Conservation (phyloP, 192 early-diverging fungal species). For the Phlyctochytrium planicorne region DNA sequence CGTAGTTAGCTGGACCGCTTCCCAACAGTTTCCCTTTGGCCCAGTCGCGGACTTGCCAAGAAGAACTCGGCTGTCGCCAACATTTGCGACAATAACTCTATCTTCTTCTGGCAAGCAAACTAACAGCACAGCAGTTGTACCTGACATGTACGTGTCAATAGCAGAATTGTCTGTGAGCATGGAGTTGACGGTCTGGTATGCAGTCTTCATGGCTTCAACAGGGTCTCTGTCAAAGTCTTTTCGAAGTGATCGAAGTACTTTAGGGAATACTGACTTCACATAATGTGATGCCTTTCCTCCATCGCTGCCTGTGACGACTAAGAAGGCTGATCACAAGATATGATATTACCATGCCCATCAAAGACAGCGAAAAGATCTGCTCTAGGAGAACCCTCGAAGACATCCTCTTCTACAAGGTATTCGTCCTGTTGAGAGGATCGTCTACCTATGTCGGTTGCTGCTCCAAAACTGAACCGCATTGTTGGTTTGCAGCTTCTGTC, state of each 20-base stretch:
- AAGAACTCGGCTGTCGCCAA: conserved; percentile 49
- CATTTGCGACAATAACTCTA: conserved; percentile 35
- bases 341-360: conserved; percentile 49
- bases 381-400: conserved; percentile 26
- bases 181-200: conserved; percentile 33
- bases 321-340: background rate
- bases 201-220: conserved; percentile 25
- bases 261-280: conserved; percentile 28
- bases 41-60: conserved; percentile 21
- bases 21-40: background rate
- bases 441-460: conserved; percentile 35
- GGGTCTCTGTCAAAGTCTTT: conserved; percentile 28
- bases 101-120: conserved; percentile 29
- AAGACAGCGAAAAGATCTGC: conserved; percentile 47
- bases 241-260: conserved; percentile 19
- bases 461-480: conserved; percentile 20
- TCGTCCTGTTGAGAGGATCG: conserved; percentile 45
- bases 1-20: conserved; percentile 34
- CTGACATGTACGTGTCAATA: conserved; percentile 54
- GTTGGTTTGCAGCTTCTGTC: no score
- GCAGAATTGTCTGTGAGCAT: conserved; percentile 28
- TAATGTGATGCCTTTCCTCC: conserved; percentile 38
- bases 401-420: conserved; percentile 17
- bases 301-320: conserved; percentile 29
- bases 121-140: conserved; percentile 44